A percentile compares a stretch with the other conserved stretches of the same genome.
These are phyloP conservation scores for Epichloe typhina DNA, from an alignment of 2,329 filamentous ascomycete genomes.

Conservation along the genomic window DNA sequence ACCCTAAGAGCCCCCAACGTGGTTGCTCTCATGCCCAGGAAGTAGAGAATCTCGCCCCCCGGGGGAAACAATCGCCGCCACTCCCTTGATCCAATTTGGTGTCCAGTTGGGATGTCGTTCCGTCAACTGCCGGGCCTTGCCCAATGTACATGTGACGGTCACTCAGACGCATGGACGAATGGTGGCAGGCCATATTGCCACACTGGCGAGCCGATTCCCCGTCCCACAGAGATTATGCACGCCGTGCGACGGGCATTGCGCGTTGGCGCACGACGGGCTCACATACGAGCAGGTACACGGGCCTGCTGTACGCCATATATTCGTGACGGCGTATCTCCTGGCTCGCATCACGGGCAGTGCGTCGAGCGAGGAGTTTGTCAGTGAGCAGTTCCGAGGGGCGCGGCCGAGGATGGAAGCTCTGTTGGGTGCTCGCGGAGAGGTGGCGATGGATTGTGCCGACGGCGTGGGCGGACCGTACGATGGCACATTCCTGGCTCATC, in stretches of 20 bases:
- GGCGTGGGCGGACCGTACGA: background rate
- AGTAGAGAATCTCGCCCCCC: too few relatives aligned
- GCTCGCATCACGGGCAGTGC: background rate
- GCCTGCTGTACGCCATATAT: background rate
- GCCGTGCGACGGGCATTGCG: background rate
- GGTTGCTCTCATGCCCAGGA: too few relatives aligned
- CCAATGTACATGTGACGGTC: too few relatives aligned
- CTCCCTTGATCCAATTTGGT: too few relatives aligned
- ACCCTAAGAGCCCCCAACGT: too few relatives aligned
- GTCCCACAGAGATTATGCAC: background rate
- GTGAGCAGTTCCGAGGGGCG: background rate
- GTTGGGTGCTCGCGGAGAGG: background rate
- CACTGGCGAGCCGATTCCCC: too few relatives aligned
- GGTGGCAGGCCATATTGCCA: too few relatives aligned
- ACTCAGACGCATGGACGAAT: too few relatives aligned
- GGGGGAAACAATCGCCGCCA: too few relatives aligned
- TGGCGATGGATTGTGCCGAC: background rate
- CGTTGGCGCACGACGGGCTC: too few relatives aligned
- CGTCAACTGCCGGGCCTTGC: too few relatives aligned
- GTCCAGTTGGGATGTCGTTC: too few relatives aligned
- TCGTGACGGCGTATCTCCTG: background rate
- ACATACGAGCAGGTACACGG: background rate
- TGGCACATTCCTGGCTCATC: background rate
- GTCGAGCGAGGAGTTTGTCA: background rate
- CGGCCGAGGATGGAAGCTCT: background rate